Percentiles rank a stretch among this genome's conserved stretches.
Conservation (phyloP, 208 protist genomes). For the Acanthamoeba culbertsoni region DNA sequence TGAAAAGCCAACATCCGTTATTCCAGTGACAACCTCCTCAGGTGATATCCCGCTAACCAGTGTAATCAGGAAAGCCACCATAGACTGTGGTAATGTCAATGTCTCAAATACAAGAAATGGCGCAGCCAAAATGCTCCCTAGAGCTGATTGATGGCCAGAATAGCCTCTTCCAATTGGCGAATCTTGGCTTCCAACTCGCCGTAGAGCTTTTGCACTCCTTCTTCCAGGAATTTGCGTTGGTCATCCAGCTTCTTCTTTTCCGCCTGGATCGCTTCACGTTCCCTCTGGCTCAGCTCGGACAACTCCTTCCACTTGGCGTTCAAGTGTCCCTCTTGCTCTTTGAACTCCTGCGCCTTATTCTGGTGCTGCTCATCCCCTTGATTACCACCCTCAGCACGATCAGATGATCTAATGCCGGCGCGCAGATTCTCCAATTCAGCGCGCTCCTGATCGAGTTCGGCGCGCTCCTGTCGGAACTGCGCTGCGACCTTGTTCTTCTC, state of each 20-base stretch:
- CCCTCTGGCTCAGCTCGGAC: not conserved
- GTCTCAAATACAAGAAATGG: no score
- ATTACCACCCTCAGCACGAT: no score
- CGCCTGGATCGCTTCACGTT: not conserved
- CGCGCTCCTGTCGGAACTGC: slow-evolving; percentile 28
- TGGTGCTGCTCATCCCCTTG: no score
- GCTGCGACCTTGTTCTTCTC: slow-evolving; percentile 20
- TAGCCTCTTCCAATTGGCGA: not conserved
- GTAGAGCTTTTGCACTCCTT: slow-evolving; percentile 1
- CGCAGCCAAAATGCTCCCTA: not conserved
- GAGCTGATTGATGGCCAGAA: not conserved
- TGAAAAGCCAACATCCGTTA: no score
- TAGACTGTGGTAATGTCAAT: no score
- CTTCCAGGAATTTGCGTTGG: not conserved
- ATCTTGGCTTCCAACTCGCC: not conserved
- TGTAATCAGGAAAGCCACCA: no score
- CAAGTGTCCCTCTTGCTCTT: not conserved
- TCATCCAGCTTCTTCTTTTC: not conserved
- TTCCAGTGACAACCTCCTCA: no score
- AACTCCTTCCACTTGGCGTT: not conserved
- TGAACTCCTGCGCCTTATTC: not conserved
- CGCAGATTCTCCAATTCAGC: not conserved
- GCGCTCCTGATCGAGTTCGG: not conserved
- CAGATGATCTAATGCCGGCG: no score
- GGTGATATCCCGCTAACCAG: no score